These are phyloP conservation scores for Pseudotsuga menziesii DNA, from an alignment of 75 land plant genomes.

Conservation along the genomic window DNA sequence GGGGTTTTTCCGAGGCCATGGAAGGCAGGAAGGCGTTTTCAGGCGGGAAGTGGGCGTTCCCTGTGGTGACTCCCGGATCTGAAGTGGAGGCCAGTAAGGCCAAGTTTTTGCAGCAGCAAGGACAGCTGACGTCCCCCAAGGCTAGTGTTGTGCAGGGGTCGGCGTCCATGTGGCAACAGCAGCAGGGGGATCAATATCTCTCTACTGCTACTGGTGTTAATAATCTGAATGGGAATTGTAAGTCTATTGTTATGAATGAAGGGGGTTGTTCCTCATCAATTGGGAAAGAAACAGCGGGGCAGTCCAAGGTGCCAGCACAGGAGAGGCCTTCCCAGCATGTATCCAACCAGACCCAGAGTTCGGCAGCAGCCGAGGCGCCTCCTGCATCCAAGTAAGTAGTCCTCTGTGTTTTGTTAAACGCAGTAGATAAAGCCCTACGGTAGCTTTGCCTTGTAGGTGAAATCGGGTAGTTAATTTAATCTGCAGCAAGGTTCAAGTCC, in stretches of 20 bases:
- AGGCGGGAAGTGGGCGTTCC: slow-evolving; percentile 30
- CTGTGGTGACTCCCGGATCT: slow-evolving; percentile 16
- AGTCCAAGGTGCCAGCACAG: not conserved
- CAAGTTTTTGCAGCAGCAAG: not conserved
- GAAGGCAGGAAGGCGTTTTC: slow-evolving; percentile 21
- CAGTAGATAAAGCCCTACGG: not conserved
- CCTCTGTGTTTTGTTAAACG: not conserved
- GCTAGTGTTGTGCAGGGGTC: not conserved
- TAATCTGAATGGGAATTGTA: not conserved
- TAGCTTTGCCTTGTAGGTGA: not conserved
- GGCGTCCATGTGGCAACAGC: not conserved
- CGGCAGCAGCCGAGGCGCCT: not conserved
- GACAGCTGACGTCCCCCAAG: not conserved
- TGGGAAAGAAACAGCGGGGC: not conserved
- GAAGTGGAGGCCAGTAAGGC: not conserved
- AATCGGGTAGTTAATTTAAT: not conserved
- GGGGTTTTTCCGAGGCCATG: slow-evolving; percentile 57
- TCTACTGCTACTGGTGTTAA: not conserved
- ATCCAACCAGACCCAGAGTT: not conserved
- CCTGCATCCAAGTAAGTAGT: slow-evolving; percentile 2
- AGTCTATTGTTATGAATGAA: not conserved
- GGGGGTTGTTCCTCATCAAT: not conserved
- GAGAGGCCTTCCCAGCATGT: not conserved
- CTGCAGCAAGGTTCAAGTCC: too few species aligned
- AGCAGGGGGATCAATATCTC: not conserved